Conservation (phyloP, 257 asterid species). For the Ilex aquifolium region DNA sequence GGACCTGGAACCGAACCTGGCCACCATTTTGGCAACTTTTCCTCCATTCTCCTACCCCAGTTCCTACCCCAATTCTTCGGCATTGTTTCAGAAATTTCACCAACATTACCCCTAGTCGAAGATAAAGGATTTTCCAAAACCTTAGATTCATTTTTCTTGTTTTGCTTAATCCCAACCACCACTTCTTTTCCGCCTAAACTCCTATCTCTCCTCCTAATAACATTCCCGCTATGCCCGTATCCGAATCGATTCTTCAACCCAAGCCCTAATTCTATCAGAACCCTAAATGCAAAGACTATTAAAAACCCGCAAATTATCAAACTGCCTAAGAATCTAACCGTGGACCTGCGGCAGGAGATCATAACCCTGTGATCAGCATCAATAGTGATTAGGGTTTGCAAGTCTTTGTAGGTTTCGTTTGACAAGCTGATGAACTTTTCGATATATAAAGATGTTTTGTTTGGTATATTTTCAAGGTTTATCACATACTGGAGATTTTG, state of each 20-base stretch:
- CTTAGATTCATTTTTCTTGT: background rate
- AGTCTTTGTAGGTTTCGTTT: conserved; percentile 56
- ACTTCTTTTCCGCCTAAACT: conserved; percentile 93
- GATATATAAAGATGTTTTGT: conserved; percentile 38
- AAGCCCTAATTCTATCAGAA: conserved; percentile 27
- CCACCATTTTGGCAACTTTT: conserved; percentile 90
- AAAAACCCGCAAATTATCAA: conserved; percentile 41
- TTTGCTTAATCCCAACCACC: conserved; percentile 56
- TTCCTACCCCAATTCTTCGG: conserved; percentile 22
- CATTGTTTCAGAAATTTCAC: conserved; percentile 1
- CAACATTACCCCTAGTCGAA: background rate
- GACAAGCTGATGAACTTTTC: conserved; percentile 24
- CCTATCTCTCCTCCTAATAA: conserved; percentile 65
- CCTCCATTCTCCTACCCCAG: conserved; percentile 32
- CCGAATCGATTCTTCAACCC: background rate
- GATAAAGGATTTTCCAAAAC: background rate
- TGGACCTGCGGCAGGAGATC: conserved; percentile 74
- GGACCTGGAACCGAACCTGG: conserved; percentile 33
- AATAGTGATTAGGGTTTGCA: conserved; percentile 45
- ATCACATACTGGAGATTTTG: conserved; percentile 59
- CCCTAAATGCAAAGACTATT: conserved; percentile 32
- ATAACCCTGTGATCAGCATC: conserved; percentile 37
- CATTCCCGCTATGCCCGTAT: conserved; percentile 24
- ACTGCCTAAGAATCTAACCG: conserved; percentile 45
- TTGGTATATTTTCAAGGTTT: conserved; percentile 11